Evolutionary conservation across 495 filamentous ascomycete species (phyloP), one percentile per base, ranked within the genome.

Genomic region (Penicillium angulare): DNA sequence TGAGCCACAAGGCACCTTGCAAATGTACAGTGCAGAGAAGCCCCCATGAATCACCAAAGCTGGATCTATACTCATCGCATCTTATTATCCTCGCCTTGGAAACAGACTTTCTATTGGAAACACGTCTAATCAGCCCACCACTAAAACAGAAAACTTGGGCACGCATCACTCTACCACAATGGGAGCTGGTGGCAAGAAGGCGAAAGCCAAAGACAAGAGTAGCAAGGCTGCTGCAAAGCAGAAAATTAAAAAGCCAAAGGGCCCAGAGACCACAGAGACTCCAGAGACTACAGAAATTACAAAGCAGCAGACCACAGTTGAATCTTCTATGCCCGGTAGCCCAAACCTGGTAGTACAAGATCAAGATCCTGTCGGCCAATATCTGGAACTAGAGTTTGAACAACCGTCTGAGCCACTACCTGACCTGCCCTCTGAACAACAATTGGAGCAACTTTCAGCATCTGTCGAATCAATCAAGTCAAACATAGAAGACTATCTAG

Each of bases 201-300:
- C 47, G 44, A 76, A 72, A 35, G 61, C 33, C 55, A 70, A 66
- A 39, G 62, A 67, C 24, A 66, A 68, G 33, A 60, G 51, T 56
- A 57, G 56, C 57, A 73, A 71, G 56, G 53, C 60, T 38, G 56
- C 48, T 40, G 53, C 50, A 33, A 72, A 70, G 52, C 58, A 64
- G 59, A 72, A 72, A 61, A 63, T 66, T 66, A 76, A 73, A 56
- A 74, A 72, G 64, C 53, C 45, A 26, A 71, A 72, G 64, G 60
- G 46, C 45, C 68, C 69, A 48, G 72, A 71, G 36, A 43, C 35
- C 35, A 50, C 60, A 55, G 66, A n/a, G n/a, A n/a, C n/a, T n/a
- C 53, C 45, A 26, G 70, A 72, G 64, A 61, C 43, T 43, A 66
- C 69, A 48, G 72, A 71, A 36, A 43, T 33, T 39, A 50, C 60